A percentile compares a stretch with the other conserved stretches of the same genome.
Evolutionary conservation across 345 rosid species (phyloP).

Genomic region (Cardamine chenopodiifolia): DNA sequence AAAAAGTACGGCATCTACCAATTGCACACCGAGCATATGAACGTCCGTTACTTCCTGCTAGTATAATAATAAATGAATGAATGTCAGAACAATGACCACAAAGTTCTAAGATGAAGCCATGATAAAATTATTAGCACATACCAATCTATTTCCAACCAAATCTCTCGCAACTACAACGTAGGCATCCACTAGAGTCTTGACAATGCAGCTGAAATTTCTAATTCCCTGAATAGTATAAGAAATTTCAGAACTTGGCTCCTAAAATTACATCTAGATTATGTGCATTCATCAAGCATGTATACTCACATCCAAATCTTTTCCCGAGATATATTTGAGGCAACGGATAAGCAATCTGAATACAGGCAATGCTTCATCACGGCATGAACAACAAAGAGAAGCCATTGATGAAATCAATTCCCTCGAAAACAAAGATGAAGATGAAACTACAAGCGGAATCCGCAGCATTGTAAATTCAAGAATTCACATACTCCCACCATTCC

Average conservation of each 20-base stretch:
- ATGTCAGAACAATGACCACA: background rate
- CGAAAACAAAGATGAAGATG: slow-evolving; percentile 53
- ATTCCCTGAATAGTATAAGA: slow-evolving; percentile 57
- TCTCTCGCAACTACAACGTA: slow-evolving; percentile 63
- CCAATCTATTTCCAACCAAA: slow-evolving; percentile 53
- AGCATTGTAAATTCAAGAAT: slow-evolving; percentile 71
- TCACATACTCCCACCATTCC: slow-evolving; percentile 72
- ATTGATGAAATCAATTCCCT: slow-evolving; percentile 67
- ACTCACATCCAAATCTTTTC: slow-evolving; percentile 57
- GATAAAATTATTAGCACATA: slow-evolving; percentile 45
- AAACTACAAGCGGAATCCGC: slow-evolving; percentile 51
- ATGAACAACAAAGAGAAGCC: slow-evolving; percentile 76
- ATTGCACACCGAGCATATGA: slow-evolving; percentile 62
- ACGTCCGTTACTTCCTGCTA: slow-evolving; percentile 55
- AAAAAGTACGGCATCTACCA: slow-evolving; percentile 59
- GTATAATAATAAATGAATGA: slow-evolving; percentile 21
- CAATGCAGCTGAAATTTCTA: slow-evolving; percentile 47
- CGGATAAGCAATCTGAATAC: slow-evolving; percentile 60
- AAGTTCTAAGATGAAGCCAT: slow-evolving; percentile 12
- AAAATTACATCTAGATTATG: background rate
- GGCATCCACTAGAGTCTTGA: slow-evolving; percentile 64
- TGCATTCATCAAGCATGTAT: slow-evolving; percentile 20
- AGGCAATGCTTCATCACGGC: slow-evolving; percentile 61
- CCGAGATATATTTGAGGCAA: slow-evolving; percentile 58
- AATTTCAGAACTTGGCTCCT: slow-evolving; percentile 12